These are phyloP conservation scores for Circinella minor DNA, from an alignment of 371 early-diverging fungal species.

Conservation along the genomic window DNA sequence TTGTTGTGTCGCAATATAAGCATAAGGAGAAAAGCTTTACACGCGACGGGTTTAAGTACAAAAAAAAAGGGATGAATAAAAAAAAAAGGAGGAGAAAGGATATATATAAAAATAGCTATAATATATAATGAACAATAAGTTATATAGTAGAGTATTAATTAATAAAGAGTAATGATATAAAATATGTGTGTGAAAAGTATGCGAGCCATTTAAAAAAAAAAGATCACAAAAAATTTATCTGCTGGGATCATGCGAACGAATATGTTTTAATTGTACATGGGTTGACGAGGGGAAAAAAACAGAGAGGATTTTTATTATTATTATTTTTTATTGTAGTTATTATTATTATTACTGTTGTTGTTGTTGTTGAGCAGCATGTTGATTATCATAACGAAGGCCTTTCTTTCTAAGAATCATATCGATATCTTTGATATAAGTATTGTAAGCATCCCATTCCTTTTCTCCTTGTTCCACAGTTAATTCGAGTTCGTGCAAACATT, in stretches of 20 bases:
- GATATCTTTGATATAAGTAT: slow-evolving; percentile 38
- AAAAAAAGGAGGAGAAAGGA: slow-evolving; percentile 54
- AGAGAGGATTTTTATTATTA: neutral
- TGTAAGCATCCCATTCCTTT: slow-evolving; percentile 52
- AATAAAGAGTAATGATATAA: too few species aligned
- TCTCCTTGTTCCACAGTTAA: slow-evolving; percentile 24
- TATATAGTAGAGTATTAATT: too few species aligned
- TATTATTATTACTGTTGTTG: neutral
- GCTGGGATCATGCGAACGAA: neutral
- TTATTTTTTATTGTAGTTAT: neutral
- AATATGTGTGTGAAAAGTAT: slow-evolving; percentile 33
- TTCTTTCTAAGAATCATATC: slow-evolving; percentile 46
- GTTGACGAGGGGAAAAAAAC: neutral
- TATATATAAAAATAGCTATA: slow-evolving; percentile 65
- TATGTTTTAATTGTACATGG: neutral
- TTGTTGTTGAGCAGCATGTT: neutral
- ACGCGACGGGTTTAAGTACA: slow-evolving; percentile 53
- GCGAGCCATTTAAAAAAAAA: slow-evolving; percentile 36
- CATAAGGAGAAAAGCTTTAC: neutral
- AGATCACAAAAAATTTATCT: slow-evolving; percentile 24
- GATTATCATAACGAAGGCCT: slow-evolving; percentile 44
- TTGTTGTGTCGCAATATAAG: slow-evolving; percentile 19
- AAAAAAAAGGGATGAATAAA: slow-evolving; percentile 42
- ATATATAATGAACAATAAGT: neutral
- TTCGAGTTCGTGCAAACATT: slow-evolving; percentile 25